A percentile compares a stretch with the other conserved stretches of the same genome.
These are phyloP conservation scores for Malus orientalis DNA, from an alignment of 306 rosid genomes.

Conservation along the genomic window DNA sequence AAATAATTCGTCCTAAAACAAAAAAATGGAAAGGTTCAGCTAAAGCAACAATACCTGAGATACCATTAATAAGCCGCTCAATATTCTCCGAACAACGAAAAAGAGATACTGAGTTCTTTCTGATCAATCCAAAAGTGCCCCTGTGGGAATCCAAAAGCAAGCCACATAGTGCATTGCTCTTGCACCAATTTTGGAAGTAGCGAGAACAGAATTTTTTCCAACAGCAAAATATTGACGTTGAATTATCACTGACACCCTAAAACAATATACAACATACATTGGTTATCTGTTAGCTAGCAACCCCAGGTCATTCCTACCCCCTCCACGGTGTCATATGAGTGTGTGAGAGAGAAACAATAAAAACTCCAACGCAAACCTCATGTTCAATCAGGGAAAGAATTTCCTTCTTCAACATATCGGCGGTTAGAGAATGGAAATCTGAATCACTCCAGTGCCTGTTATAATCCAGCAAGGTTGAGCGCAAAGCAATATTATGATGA, in stretches of 20 bases:
- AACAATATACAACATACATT: constrained; percentile 1
- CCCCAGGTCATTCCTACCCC: background rate
- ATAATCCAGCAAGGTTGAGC: constrained; percentile 70
- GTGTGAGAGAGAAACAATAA: background rate
- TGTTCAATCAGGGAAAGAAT: constrained; percentile 78
- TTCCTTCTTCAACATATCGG: constrained; percentile 78
- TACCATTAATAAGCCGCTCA: constrained; percentile 75
- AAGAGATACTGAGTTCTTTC: constrained; percentile 68
- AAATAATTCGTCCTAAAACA: background rate
- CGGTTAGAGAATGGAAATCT: constrained; percentile 65
- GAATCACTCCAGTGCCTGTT: constrained; percentile 71
- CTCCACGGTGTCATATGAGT: background rate
- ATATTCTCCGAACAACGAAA: constrained; percentile 76
- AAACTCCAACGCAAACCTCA: constrained; percentile 48
- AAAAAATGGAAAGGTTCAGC: background rate
- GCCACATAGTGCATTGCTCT: constrained; percentile 60
- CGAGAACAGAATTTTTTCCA: constrained; percentile 68
- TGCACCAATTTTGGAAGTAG: constrained; percentile 84
- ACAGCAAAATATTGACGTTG: constrained; percentile 49
- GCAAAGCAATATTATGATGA: constrained; percentile 61
- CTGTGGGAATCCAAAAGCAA: constrained; percentile 58
- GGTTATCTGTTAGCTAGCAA: constrained; percentile 15
- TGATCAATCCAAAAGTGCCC: constrained; percentile 61
- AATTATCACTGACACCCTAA: constrained; percentile 58
- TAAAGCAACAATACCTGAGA: constrained; percentile 3